Evolutionary conservation across 805 yeast genomes (phyloP).

Genomic region (Priceomyces medius): DNA sequence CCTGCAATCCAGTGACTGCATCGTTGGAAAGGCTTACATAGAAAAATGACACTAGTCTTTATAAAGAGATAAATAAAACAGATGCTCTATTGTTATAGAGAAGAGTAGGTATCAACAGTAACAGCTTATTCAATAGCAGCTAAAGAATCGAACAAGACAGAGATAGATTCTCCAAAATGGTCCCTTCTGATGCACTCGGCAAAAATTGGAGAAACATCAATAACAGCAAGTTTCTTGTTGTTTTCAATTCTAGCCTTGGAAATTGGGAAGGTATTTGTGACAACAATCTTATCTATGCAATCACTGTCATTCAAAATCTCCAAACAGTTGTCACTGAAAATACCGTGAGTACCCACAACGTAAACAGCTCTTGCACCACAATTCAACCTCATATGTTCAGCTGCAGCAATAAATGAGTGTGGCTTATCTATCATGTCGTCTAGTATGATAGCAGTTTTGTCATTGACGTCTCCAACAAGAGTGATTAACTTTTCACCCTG

Average conservation of each 20-base stretch:
- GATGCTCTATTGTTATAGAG: background rate
- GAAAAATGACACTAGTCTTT: background rate
- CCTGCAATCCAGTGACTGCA: constrained; percentile 58
- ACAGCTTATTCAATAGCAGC: constrained; percentile 47
- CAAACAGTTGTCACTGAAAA: constrained; percentile 83
- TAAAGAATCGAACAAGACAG: constrained; percentile 86
- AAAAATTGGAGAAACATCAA: constrained; percentile 91
- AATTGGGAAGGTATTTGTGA: constrained; percentile 95
- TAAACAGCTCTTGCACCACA: constrained; percentile 94
- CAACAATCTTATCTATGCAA: constrained; percentile 88
- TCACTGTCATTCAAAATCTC: constrained; percentile 74
- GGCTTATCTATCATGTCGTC: constrained; percentile 99
- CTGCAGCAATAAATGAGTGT: constrained; percentile 91
- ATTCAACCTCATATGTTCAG: constrained; percentile 92
- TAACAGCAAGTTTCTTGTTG: constrained; percentile 72
- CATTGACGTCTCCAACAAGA: constrained; percentile 91
- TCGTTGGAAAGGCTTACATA: constrained; percentile 39
- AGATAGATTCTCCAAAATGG: constrained; percentile 96
- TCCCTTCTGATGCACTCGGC: constrained; percentile 99
- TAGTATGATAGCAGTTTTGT: constrained; percentile 86
- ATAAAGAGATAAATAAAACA: background rate
- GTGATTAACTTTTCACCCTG: constrained; percentile 86
- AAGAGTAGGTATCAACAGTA: background rate
- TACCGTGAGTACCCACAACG: constrained; percentile 93
- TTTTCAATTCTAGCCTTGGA: constrained; percentile 55